Base-by-base conservation (phyloP, 305 asterid species). In the Striga hermonthica region DNA sequence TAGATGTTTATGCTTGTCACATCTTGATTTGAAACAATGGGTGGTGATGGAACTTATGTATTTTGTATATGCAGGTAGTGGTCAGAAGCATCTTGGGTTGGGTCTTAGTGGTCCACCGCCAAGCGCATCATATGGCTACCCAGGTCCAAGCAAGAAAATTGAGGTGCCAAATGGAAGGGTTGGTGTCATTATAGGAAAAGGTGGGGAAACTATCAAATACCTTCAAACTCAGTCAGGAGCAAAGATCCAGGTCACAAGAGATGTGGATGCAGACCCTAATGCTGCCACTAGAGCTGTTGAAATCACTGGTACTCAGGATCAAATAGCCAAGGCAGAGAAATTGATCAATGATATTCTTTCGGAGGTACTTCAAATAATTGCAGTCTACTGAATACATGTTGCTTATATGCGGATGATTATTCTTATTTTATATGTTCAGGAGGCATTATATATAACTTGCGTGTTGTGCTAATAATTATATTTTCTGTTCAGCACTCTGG, bases 221-320 rank as follows among this genome's bases (percentile, higher is more conserved):
- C 87, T 83, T 34, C 86, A 86, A 60, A 70, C 67, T 44, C 83
- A 83, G 62, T 84, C 90, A 22, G 90, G 92, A 58, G 90, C 92
- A 4, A 85, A 83, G 78, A 85, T 87, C 73, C 90, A 87, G 78
- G 88, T 85, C 45, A 83, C 92, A 0, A 78, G 88, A 72, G 95
- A 85, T 57, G 75, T 76, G 84, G 95, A 87, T 53, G 82, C 87
- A 0, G 90, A 85, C 66, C 88, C 87, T 15, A 75, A 81, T 70
- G 80, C 92, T 55, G 14, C 69, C 34, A 80, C 88, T 3, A 76
- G 92, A 66, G 84, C 66, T 13, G 95, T 87, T 74, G 92, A 85
- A 72, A 85, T 87, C 38, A 75, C 57, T 74, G 92, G 92, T 43
- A 80, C 90, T 37, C 78, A 88, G 7, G 95, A 87, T 52, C 83